A percentile compares a stretch with the other conserved stretches of the same genome.
phyloP scores from a whole-genome alignment of 1,139 yeast species.

The Sugiyamaella xylanicola region DNA sequence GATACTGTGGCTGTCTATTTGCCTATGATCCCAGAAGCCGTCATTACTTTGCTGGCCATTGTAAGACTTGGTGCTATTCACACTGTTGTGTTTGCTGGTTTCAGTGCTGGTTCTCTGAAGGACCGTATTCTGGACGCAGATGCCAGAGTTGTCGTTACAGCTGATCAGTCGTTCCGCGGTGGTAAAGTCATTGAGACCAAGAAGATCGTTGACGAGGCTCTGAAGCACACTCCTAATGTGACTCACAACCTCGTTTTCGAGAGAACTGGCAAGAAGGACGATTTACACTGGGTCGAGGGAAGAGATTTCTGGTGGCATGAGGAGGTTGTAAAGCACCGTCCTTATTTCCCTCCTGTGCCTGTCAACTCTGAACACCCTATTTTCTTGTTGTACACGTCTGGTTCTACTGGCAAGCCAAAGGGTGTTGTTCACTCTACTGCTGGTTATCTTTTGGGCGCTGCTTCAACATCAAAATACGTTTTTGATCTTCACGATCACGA shows the following conservation, averaged over 20 bases:
- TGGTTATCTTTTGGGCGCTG: slow-evolving; percentile 93
- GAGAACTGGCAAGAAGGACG: slow-evolving; percentile 68
- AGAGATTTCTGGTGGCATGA: slow-evolving; percentile 96
- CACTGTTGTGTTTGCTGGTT: slow-evolving; percentile 96
- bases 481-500: slow-evolving; percentile 91
- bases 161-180: slow-evolving; percentile 93
- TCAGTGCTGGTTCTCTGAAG: slow-evolving; percentile 87
- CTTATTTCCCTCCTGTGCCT: slow-evolving; percentile 84
- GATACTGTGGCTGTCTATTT: slow-evolving; percentile 95
- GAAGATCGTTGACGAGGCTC: slow-evolving; percentile 92
- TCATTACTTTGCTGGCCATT: slow-evolving; percentile 91
- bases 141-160: slow-evolving; percentile 87
- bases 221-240: slow-evolving; percentile 74
- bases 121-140: slow-evolving; percentile 91
- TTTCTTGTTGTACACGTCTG: slow-evolving; percentile 91
- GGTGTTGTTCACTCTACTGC: slow-evolving; percentile 96
- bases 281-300: slow-evolving; percentile 69
- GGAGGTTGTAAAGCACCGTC: slow-evolving; percentile 76
- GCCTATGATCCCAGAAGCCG: slow-evolving; percentile 97
- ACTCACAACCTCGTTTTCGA: slow-evolving; percentile 81
- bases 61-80: slow-evolving; percentile 96
- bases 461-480: slow-evolving; percentile 88
- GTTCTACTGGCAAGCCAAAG: slow-evolving; percentile 97
- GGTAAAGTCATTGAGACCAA: slow-evolving; percentile 90
- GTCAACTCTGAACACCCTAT: slow-evolving; percentile 92